A percentile compares a stretch with the other conserved stretches of the same genome.
These are phyloP conservation scores for Agrostemma githago DNA, from an alignment of 148 eudicot genomes.

Conservation along the genomic window DNA sequence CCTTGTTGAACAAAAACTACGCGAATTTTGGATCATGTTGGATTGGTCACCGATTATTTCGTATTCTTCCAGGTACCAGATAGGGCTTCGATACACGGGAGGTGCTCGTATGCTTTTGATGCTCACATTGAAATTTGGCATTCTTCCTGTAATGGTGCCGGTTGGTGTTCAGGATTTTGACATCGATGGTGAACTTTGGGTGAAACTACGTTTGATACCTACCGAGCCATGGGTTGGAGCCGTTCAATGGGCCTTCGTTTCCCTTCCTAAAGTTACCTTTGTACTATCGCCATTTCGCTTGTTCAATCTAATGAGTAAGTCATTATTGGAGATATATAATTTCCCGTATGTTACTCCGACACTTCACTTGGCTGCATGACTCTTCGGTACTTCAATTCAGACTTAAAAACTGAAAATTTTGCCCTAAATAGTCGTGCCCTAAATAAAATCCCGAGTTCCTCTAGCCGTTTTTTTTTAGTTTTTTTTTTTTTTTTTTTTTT, in stretches of 20 bases:
- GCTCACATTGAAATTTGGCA: slow-evolving; percentile 78
- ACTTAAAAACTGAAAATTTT: no score
- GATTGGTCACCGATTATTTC: not conserved
- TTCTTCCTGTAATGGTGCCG: slow-evolving; percentile 78
- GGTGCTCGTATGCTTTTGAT: slow-evolving; percentile 92
- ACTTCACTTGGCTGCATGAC: no score
- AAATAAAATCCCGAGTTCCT: not conserved
- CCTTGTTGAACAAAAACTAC: no score
- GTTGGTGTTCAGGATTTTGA: slow-evolving; percentile 92
- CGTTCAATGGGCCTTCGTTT: slow-evolving; percentile 93
- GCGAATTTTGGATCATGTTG: not conserved
- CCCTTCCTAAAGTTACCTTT: slow-evolving; percentile 89
- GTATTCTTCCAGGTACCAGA: slow-evolving; percentile 68
- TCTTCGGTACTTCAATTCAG: no score
- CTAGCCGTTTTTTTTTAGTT: not conserved
- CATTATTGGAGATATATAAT: not conserved
- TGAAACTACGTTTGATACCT: slow-evolving; percentile 76
- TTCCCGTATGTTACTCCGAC: no score
- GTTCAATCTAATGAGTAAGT: slow-evolving; percentile 89
- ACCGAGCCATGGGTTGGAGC: slow-evolving; percentile 95
- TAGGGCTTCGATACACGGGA: slow-evolving; percentile 95
- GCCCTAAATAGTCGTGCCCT: no score
- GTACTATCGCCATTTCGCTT: slow-evolving; percentile 87
- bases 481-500: not conserved
- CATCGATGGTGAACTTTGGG: slow-evolving; percentile 99